phyloP scores from a whole-genome alignment of 179 eudicot species.

The Spergularia azorica region DNA sequence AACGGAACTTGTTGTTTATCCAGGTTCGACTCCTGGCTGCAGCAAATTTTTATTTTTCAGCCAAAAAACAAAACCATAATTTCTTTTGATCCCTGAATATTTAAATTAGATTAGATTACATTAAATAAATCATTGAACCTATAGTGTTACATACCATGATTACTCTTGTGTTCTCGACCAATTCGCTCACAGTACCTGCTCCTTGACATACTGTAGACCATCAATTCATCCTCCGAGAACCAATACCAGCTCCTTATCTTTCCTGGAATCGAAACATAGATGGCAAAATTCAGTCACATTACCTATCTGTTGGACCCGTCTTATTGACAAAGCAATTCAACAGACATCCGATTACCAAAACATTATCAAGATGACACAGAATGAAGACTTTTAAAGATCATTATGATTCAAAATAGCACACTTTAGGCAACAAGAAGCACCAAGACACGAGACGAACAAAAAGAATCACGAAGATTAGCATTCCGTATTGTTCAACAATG shows the following conservation, averaged over 20 bases:
- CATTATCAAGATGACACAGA: not conserved
- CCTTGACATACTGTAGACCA: constrained; percentile 90
- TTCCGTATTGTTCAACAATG: constrained; percentile 1
- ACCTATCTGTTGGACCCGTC: not conserved
- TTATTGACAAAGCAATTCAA: not conserved
- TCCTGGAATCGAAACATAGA: constrained; percentile 44
- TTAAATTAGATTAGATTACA: too few species aligned
- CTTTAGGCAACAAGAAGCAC: not conserved
- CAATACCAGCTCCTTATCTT: constrained; percentile 95
- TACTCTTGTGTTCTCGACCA: constrained; percentile 96
- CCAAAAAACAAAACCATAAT: too few species aligned
- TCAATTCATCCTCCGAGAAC: constrained; percentile 80
- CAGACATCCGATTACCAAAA: not conserved
- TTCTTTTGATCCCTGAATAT: too few species aligned
- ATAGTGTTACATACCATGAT: constrained; percentile 62
- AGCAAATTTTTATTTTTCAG: too few species aligned
- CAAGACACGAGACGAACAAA: not conserved
- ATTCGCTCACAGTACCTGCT: constrained; percentile 90
- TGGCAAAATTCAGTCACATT: not conserved
- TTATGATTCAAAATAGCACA: not conserved
- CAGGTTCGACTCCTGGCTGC: too few species aligned
- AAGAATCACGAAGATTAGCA: not conserved
- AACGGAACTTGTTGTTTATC: too few species aligned
- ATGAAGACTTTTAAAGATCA: not conserved
- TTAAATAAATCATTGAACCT: too few species aligned